Evolutionary conservation across 345 rosid genomes (phyloP), one percentile per base, ranked within the genome.

Genomic region (Eutrema yunnanense): DNA sequence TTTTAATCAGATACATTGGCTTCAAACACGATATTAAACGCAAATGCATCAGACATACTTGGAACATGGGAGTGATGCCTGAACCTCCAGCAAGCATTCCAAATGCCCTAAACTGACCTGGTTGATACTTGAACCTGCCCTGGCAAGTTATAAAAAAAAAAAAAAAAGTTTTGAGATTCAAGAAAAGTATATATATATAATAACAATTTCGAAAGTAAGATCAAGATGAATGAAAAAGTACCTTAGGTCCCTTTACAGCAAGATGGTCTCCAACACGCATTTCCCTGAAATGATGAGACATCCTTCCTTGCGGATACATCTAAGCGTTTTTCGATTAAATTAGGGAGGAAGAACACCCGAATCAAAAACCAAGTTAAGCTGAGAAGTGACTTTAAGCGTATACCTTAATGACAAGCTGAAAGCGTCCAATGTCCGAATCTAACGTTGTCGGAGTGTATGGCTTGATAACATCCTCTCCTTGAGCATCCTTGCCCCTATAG

Each of bases 261-360:
- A 95, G 97, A 75, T 66, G 69, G 82, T 92, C 89, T 72, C 94
- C 97, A 65, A 87, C 97, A 37, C 73, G 81, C 91, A 95, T 82
- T 88, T 95, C 96, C 9, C 98, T 86, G 77, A 95, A 95, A 84
- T 95, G 99, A 79, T 92, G 98, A 62, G 99, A 95, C 98, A 95
- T 95, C 81, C 96, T 83, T 82, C 99, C 99, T 87, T 88, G 96
- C 6, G 99, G 94, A 73, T 95, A 95, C 99, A 95, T 95, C 99
- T 95, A 73, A 76, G 26, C 14, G 42, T 13, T 49, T 1, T 0
- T 12, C 6, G 0, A 16, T 14, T 11, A 1, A 56, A 30, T 62
- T 46, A 13, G 0, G 6, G 44, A 30, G 8, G 71, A 7, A 4
- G 5, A 11, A 26, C 4, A 61, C 6, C 9, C 1, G 13, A 61